Conservation (phyloP, 2,329 filamentous ascomycete species). For the Knufia fluminis region DNA sequence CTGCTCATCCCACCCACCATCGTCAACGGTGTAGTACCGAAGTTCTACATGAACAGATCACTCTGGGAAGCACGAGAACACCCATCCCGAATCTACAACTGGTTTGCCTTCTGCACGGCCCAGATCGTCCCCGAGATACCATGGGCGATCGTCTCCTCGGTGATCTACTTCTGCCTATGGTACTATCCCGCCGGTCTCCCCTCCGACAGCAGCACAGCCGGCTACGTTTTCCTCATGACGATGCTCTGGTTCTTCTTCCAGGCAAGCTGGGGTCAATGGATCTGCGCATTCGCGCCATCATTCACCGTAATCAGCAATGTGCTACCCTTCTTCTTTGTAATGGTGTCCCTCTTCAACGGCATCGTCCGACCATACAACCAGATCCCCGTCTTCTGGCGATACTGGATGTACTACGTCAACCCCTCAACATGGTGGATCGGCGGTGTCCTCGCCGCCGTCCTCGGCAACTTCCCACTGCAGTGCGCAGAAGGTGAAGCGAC, state of each 20-base stretch:
- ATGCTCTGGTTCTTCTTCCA: conserved; percentile 70
- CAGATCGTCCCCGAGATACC: conserved; percentile 67
- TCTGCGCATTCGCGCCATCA: conserved; percentile 68
- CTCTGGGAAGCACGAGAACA: conserved; percentile 67
- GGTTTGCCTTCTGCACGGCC: conserved; percentile 66
- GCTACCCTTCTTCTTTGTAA: conserved; percentile 72
- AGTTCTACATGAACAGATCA: conserved; percentile 63
- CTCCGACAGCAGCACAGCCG: conserved; percentile 52
- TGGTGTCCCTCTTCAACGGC: conserved; percentile 68
- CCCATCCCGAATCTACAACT: conserved; percentile 66
- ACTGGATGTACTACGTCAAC: conserved; percentile 52
- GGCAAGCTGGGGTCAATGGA: conserved; percentile 72
- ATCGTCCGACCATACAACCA: conserved; percentile 59
- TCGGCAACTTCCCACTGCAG: conserved; percentile 42
- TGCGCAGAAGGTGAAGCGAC: conserved; percentile 52
- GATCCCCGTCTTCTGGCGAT: conserved; percentile 34
- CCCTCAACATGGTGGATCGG: conserved; percentile 64
- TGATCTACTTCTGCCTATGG: conserved; percentile 66
- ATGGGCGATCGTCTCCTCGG: conserved; percentile 52
- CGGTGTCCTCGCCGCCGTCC: conserved; percentile 56
- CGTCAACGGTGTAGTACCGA: conserved; percentile 65
- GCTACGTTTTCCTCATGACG: conserved; percentile 71
- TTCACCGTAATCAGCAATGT: conserved; percentile 69
- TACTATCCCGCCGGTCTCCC: conserved; percentile 68
- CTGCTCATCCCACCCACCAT: conserved; percentile 60